A percentile compares a stretch with the other conserved stretches of the same genome.
Conservation (phyloP, 176 grass and related monocot species). For the Rhipidocladum racemiflorum region DNA sequence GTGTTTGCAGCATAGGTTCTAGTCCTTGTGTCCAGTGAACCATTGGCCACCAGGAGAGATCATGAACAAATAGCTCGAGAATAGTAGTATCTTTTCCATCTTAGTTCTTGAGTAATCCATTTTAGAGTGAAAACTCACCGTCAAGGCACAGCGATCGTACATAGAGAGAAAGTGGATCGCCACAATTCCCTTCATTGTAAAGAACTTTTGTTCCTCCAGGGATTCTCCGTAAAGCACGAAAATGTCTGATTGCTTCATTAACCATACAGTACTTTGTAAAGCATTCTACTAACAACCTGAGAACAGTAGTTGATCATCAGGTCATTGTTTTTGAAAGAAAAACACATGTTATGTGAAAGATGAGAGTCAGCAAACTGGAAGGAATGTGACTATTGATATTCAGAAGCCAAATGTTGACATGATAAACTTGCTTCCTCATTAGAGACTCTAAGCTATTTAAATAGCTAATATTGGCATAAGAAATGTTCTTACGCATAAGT, state of each 20-base stretch:
- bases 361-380: not conserved
- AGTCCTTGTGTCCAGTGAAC: not conserved
- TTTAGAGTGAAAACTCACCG: slow-evolving; percentile 47
- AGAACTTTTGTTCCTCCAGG: slow-evolving; percentile 76
- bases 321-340: not conserved
- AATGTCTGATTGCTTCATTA: slow-evolving; percentile 96
- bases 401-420: slow-evolving; percentile 8
- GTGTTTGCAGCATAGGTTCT: not conserved
- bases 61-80: not conserved
- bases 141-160: slow-evolving; percentile 83
- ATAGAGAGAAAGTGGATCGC: slow-evolving; percentile 97
- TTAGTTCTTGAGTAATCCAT: not conserved
- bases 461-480: not conserved
- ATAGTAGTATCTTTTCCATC: not conserved
- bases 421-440: not conserved
- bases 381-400: slow-evolving; percentile 9
- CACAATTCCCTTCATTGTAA: slow-evolving; percentile 82
- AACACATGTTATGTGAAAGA: not conserved
- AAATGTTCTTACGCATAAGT: slow-evolving; percentile 82
- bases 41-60: not conserved
- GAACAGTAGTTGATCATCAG: slow-evolving; percentile 30
- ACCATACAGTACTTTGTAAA: slow-evolving; percentile 95
- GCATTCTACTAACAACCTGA: slow-evolving; percentile 90
- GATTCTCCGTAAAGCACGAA: slow-evolving; percentile 81
- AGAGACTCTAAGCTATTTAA: not conserved